Evolutionary conservation across 2,329 filamentous ascomycete genomes (phyloP).

Genomic region (Fusarium oxysporum): DNA sequence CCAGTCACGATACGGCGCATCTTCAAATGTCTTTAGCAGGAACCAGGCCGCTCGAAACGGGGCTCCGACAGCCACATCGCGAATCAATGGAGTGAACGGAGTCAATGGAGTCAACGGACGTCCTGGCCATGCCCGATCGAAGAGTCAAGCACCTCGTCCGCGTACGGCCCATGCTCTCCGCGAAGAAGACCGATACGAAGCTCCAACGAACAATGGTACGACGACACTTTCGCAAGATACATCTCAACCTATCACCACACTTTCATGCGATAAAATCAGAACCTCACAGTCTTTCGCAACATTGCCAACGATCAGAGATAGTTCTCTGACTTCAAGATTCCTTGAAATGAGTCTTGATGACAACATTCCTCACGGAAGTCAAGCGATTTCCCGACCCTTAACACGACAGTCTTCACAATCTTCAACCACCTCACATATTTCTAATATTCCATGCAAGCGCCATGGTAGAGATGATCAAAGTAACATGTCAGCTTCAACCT

Average conservation of each 20-base stretch:
- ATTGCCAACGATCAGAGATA: slow-evolving; percentile 54
- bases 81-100: slow-evolving; percentile 51
- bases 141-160: slow-evolving; percentile 53
- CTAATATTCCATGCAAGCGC: slow-evolving; percentile 47
- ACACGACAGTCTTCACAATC: slow-evolving; percentile 42
- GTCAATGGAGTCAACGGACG: slow-evolving; percentile 53
- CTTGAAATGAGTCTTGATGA: slow-evolving; percentile 55
- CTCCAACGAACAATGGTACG: slow-evolving; percentile 53
- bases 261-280: slow-evolving; percentile 45
- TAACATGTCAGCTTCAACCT: slow-evolving; percentile 19
- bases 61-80: slow-evolving; percentile 62
- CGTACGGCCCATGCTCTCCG: slow-evolving; percentile 56
- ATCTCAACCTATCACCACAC: slow-evolving; percentile 24
- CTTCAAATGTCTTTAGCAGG: slow-evolving; percentile 63
- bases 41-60: slow-evolving; percentile 67
- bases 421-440: slow-evolving; percentile 37
- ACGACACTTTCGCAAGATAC: slow-evolving; percentile 23
- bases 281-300: slow-evolving; percentile 44
- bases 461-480: slow-evolving; percentile 40
- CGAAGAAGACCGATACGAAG: slow-evolving; percentile 54
- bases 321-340: slow-evolving; percentile 56
- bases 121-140: slow-evolving; percentile 59
- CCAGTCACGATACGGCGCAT: slow-evolving; percentile 54
- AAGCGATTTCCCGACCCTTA: slow-evolving; percentile 58
- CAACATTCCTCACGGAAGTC: slow-evolving; percentile 51